Percentiles rank a stretch among this genome's conserved stretches.
Evolutionary conservation across 1,284 basidiomycete species (phyloP).

Genomic region (Ganoderma leucocontextum): DNA sequence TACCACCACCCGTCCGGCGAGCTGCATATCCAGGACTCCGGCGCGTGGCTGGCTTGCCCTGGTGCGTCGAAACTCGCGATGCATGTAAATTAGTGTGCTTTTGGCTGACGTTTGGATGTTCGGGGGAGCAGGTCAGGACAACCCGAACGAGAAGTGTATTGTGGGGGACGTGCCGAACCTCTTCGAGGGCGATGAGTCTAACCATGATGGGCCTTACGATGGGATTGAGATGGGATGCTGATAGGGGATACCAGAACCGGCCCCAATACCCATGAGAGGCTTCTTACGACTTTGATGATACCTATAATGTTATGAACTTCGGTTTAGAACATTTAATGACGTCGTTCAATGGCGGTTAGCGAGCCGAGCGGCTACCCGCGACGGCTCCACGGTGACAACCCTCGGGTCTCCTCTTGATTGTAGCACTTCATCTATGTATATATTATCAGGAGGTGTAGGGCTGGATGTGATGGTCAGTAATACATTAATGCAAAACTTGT

Average conservation of each 20-base stretch:
- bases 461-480: no score
- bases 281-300: no score
- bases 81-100: not conserved
- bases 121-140: slow-evolving; percentile 57
- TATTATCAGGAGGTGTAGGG: no score
- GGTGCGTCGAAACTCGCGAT: slow-evolving; percentile 38
- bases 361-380: no score
- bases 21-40: slow-evolving; percentile 60
- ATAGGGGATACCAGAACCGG: not conserved
- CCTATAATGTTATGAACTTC: no score
- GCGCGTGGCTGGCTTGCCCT: slow-evolving; percentile 57
- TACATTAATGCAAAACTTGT: no score
- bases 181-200: slow-evolving; percentile 47
- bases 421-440: no score
- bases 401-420: no score
- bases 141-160: slow-evolving; percentile 56
- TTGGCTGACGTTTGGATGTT: not conserved
- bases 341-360: no score
- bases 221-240: slow-evolving; percentile 63
- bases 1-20: slow-evolving; percentile 68
- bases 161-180: slow-evolving; percentile 62
- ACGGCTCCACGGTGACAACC: no score
- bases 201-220: slow-evolving; percentile 69
- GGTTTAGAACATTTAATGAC: no score
- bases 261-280: no score